phyloP scores from a whole-genome alignment of 768 basidiomycete genomes.

The Pulveroboletus ravenelii region DNA sequence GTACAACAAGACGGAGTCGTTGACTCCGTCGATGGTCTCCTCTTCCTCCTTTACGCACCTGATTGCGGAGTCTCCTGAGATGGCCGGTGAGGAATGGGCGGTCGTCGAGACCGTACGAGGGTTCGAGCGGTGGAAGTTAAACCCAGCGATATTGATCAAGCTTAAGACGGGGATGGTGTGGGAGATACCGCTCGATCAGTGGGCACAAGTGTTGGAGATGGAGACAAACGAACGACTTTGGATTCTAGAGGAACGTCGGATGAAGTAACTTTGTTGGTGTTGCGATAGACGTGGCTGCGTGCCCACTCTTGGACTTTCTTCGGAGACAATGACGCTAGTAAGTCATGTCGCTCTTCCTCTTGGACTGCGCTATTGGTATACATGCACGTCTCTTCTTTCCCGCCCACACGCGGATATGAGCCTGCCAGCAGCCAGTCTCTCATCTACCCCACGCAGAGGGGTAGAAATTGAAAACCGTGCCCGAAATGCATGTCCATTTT shows the following conservation, averaged over 20 bases:
- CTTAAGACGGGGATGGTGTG: constrained; percentile 19
- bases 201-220: constrained; percentile 33
- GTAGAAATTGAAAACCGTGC: no score
- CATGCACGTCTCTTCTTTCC: no score
- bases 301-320: no score
- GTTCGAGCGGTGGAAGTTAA: constrained; percentile 40
- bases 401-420: no score
- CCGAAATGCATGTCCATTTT: no score
- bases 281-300: no score
- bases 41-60: constrained; percentile 53
- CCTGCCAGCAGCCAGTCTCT: no score
- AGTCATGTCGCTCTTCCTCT: no score
- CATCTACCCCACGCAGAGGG: no score
- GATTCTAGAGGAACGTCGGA: constrained; percentile 39
- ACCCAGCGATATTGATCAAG: constrained; percentile 9
- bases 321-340: no score
- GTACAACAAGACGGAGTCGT: constrained; percentile 80
- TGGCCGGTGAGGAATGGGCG: constrained; percentile 36
- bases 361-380: no score
- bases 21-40: constrained; percentile 42
- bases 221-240: constrained; percentile 41
- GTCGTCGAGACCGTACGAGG: constrained; percentile 40
- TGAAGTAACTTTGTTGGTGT: not conserved
- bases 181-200: constrained; percentile 22
- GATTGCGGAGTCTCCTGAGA: constrained; percentile 45